Evolutionary conservation across 257 asterid species (phyloP), one percentile per base, ranked within the genome.

Genomic region (Gentiana macrophylla): DNA sequence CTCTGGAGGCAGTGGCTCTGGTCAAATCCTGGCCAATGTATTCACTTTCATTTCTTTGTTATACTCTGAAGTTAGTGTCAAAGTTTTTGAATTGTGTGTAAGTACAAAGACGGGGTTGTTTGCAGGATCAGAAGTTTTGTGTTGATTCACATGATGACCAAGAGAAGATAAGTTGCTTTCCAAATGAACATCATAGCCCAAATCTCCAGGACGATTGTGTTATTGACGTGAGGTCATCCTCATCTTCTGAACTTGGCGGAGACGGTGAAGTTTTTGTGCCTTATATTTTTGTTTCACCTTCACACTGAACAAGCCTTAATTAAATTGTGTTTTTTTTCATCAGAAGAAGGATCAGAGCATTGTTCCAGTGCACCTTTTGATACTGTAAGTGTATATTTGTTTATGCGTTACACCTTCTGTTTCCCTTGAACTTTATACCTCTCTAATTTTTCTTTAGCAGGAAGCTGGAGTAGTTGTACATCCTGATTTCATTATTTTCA

Each of bases 101-200:
- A 60, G 44, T 38, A 38, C 8, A 8, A 38, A 38, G 8, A 5
- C 8, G 44, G 44, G 44, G 49, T 35, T 49, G 56, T 15, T 37
- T 74, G 82, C 80, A 86, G 97, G 67, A 68, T 48, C 59, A 66
- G 52, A 71, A 68, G 49, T 58, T 68, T 64, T 43, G 56, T 71
- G 62, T 80, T 43, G 86, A 81, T 64, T 78, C 86, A 62, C 84
- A 76, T 72, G 89, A 85, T 61, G 91, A 75, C 66, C 72, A 50
- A 36, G 56, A 6, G 46, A 63, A 13, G 2, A 4, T 55, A 55
- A 45, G 52, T 50, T 36, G 35, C 55, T 34, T 73, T 77, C 76
- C 78, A 87, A 68, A 67, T 15, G 57, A 57, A 55, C 69, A 70
- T 50, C 50, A 64, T 50, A 45, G 66, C 67, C 57, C 78, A 52